Conservation (phyloP, 805 yeast species). For the Candida ipomoeae region DNA sequence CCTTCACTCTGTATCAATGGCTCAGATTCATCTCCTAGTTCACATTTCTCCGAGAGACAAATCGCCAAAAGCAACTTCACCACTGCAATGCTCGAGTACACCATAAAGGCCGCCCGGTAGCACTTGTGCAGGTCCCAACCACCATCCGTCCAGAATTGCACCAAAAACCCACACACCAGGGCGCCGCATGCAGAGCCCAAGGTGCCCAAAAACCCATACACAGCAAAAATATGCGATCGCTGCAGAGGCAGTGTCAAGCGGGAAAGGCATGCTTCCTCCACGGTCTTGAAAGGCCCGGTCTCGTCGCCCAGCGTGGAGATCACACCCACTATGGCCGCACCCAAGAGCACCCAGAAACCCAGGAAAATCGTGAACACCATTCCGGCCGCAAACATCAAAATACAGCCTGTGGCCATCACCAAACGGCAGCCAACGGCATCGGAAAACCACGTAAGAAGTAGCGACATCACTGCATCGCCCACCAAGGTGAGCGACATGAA, state of each 20-base stretch:
- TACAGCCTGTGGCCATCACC: constrained; percentile 59
- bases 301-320: constrained; percentile 88
- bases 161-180: constrained; percentile 54
- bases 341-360: constrained; percentile 50
- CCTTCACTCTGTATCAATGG: constrained; percentile 5
- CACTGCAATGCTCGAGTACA: constrained; percentile 53
- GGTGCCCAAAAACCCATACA: constrained; percentile 66
- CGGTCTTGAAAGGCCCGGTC: constrained; percentile 84
- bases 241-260: constrained; percentile 63
- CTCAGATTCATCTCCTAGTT: constrained; percentile 23
- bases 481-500: constrained; percentile 78
- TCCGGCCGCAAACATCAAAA: constrained; percentile 69
- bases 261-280: constrained; percentile 80
- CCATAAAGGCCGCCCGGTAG: constrained; percentile 54
- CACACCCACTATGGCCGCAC: constrained; percentile 79
- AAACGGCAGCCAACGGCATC: constrained; percentile 63
- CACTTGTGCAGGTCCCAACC: constrained; percentile 36
- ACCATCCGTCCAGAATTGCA: constrained; percentile 40
- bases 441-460: constrained; percentile 71
- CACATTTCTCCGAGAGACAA: constrained; percentile 51
- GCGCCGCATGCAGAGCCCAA: constrained; percentile 75
- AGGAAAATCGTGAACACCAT: constrained; percentile 54
- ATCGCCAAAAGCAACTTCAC: constrained; percentile 49
- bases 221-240: constrained; percentile 71
- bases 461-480: constrained; percentile 75